A percentile compares a stretch with the other conserved stretches of the same genome.
These are phyloP conservation scores for Talaromyces sp. DNA, from an alignment of 2,329 filamentous ascomycete genomes.

Conservation along the genomic window DNA sequence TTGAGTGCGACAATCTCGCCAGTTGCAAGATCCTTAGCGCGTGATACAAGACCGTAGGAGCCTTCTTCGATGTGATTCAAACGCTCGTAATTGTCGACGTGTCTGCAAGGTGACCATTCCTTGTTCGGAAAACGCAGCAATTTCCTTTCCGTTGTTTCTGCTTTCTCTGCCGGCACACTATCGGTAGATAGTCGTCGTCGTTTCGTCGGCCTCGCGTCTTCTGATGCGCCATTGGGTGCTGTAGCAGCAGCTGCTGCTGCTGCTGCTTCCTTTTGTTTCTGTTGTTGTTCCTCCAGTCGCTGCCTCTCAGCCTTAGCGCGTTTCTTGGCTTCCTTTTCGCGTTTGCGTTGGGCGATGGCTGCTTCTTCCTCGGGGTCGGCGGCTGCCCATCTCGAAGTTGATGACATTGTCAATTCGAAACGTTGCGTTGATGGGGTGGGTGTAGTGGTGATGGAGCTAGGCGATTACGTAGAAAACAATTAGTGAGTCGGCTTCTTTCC, in stretches of 20 bases:
- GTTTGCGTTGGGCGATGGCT: conserved; percentile 66
- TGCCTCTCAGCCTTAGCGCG: conserved; percentile 79
- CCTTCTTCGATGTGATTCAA: conserved; percentile 98
- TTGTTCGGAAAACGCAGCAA: conserved; percentile 70
- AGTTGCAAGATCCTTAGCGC: conserved; percentile 71
- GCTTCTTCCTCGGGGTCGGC: conserved; percentile 76
- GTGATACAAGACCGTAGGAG: conserved; percentile 89
- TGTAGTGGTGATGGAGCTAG: background rate
- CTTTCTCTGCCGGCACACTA: conserved; percentile 7
- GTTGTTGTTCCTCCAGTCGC: conserved; percentile 56
- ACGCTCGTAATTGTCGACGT: conserved; percentile 84
- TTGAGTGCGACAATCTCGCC: conserved; percentile 87
- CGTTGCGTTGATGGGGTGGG: background rate
- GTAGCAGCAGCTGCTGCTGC: conserved; percentile 21
- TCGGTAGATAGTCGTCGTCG: conserved; percentile 29
- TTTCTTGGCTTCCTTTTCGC: conserved; percentile 87
- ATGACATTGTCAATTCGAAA: conserved; percentile 27
- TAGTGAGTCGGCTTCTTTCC: background rate
- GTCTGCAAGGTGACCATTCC: conserved; percentile 69
- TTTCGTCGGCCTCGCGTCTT: conserved; percentile 53
- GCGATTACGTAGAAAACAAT: background rate
- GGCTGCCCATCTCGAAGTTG: conserved; percentile 82
- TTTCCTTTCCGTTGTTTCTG: conserved; percentile 38
- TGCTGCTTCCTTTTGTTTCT: conserved; percentile 16
- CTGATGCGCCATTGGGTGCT: conserved; percentile 20